Evolutionary conservation across 176 grass and related monocot species (phyloP).

Genomic region (Aegilops umbellulata): DNA sequence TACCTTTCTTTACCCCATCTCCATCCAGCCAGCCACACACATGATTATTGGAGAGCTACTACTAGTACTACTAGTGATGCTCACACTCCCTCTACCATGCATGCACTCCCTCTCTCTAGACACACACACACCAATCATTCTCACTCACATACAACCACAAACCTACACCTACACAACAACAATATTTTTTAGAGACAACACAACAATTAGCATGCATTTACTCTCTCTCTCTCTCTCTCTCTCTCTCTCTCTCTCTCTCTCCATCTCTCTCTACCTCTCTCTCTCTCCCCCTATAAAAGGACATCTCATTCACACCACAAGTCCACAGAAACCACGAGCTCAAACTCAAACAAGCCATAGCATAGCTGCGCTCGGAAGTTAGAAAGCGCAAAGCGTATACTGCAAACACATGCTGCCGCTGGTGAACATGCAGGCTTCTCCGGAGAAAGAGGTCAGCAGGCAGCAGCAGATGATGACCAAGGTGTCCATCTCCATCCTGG

Average conservation of each 20-base stretch:
- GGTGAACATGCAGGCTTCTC: slow-evolving; percentile 27
- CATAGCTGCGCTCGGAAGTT: neutral
- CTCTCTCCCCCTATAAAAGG: slow-evolving; percentile 38
- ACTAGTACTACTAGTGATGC: slow-evolving; percentile 12
- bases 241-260: neutral
- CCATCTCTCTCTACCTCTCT: neutral
- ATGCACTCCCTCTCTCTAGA: slow-evolving; percentile 26
- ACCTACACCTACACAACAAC: slow-evolving; percentile 25
- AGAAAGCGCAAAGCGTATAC: neutral
- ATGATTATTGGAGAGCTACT: neutral
- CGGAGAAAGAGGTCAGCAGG: neutral
- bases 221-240: neutral
- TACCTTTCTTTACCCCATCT: neutral
- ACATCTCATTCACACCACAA: slow-evolving; percentile 14
- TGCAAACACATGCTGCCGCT: slow-evolving; percentile 35
- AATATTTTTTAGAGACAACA: neutral
- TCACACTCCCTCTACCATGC: neutral
- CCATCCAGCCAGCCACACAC: slow-evolving; percentile 28
- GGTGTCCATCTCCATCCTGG: slow-evolving; percentile 81
- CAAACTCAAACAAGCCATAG: neutral
- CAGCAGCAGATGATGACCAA: slow-evolving; percentile 30
- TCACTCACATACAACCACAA: slow-evolving; percentile 32
- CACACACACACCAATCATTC: slow-evolving; percentile 32
- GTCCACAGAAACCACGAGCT: neutral
- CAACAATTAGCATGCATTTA: slow-evolving; percentile 23